Evolutionary conservation across 2,329 filamentous ascomycete genomes (phyloP).

Genomic region (Sporothrix variecibatus): DNA sequence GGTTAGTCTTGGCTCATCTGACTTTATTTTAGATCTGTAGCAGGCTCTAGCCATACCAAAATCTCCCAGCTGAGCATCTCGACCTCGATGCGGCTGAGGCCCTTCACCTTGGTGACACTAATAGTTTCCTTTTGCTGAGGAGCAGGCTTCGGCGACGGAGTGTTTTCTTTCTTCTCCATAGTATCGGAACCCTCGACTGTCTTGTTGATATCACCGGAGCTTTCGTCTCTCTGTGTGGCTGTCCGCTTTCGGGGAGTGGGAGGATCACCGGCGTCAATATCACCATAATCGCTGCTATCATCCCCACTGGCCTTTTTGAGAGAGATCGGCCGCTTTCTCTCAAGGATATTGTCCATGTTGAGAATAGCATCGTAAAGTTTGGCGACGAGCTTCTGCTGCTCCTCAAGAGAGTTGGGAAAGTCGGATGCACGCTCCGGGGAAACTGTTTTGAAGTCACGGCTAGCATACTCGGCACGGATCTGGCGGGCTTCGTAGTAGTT

Average conservation of each 20-base stretch:
- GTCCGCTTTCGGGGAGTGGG: background rate
- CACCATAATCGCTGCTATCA: background rate
- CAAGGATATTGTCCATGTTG: constrained; percentile 30
- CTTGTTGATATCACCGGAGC: background rate
- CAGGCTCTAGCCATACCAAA: constrained; percentile 24
- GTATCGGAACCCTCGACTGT: background rate
- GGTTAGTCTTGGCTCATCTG: background rate
- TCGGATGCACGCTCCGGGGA: background rate
- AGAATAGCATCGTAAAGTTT: constrained; percentile 36
- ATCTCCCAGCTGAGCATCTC: constrained; percentile 32
- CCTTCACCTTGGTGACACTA: constrained; percentile 31
- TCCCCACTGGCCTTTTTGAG: constrained; percentile 12
- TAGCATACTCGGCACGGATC: constrained; percentile 29
- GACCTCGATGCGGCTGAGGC: constrained; percentile 30
- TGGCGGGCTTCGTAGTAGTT: constrained; percentile 26
- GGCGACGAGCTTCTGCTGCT: constrained; percentile 34
- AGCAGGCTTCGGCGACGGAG: background rate
- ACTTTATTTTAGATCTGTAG: too few species aligned
- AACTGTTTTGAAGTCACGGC: constrained; percentile 27
- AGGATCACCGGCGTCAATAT: background rate
- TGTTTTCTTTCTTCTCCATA: background rate
- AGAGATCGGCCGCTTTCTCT: constrained; percentile 23
- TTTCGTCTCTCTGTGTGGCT: background rate
- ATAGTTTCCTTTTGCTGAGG: constrained; percentile 27
- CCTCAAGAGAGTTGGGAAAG: constrained; percentile 32